Base-by-base conservation (phyloP, 2,329 filamentous ascomycete species). In the Colletotrichum sp. region DNA sequence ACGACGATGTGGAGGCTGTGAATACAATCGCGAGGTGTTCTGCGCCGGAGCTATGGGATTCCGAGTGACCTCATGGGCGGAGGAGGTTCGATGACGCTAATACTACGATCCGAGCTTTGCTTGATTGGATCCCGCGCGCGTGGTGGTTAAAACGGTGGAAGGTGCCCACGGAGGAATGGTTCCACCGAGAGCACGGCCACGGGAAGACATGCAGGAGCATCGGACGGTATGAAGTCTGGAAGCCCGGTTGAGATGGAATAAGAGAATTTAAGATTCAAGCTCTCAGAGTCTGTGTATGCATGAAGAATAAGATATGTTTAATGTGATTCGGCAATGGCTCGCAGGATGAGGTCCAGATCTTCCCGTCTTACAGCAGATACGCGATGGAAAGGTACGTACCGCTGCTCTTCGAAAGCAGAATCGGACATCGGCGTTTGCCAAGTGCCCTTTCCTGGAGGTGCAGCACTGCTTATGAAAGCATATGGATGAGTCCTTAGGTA, bases 1-100 rank as follows among this genome's bases (percentile, higher is more conserved):
- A 26, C 24, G 16, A 13, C 52, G 7, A 12, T 18, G 39, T 60
- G 34, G 65, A 36, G 71, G 36, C 71, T 63, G 39, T 30, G 32
- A 21, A 12, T 18, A 59, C 21, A 26, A 24, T 5, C 34, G 18
- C 7, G 6, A 10, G n/a, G 21, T 16, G 55, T 15, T 49, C 49
- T 34, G 69, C 68, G 62, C 72, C 82, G 79, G 80, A 77, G 78
- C 76, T 71, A 52, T 68, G 52, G 60, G 39, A 62, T 81, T 79
- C 80, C 80, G 81, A 71, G 77, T 81, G 79, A 76, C 79, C 78
- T 79, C 80, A 82, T 79, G 79, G n/a, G n/a, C 30, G 59, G 26
- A 16, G 28, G 18, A n/a, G n/a, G 2, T 49, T 76, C 74, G 32
- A 76, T 76, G 75, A 76, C 75, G 71, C 75, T 76, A 57, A 44